Evolutionary conservation across 306 rosid species (phyloP).

Genomic region (Begonia fuchsioides): DNA sequence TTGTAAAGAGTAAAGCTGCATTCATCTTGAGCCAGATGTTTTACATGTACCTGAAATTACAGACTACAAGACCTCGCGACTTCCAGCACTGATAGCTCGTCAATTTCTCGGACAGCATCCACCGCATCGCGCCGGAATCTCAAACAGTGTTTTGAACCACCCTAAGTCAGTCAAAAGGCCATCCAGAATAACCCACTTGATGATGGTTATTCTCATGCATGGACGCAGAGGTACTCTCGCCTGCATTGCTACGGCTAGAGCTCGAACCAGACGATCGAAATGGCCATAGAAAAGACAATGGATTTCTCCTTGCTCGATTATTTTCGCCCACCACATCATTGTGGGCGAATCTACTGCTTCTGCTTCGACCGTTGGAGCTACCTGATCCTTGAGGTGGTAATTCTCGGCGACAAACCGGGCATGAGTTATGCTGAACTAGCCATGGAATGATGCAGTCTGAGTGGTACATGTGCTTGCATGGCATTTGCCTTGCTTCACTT

Average conservation of each 20-base stretch:
- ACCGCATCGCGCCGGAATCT: no score
- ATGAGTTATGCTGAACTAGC: slow-evolving; percentile 16
- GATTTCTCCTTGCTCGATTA: slow-evolving; percentile 6
- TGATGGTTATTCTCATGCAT: slow-evolving; percentile 2
- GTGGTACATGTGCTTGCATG: slow-evolving; percentile 15
- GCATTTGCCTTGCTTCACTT: slow-evolving; percentile 14
- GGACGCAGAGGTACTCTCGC: slow-evolving; percentile 2
- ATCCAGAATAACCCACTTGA: slow-evolving; percentile 3
- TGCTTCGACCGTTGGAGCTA: slow-evolving; percentile 2
- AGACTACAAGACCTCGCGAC: no score
- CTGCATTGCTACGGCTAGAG: slow-evolving; percentile 4
- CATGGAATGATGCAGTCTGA: slow-evolving; percentile 13
- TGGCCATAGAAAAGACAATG: slow-evolving; percentile 13
- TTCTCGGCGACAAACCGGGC: slow-evolving; percentile 16
- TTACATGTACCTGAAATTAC: no score
- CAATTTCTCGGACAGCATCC: no score
- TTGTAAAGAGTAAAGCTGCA: no score
- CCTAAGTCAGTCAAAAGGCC: neutral
- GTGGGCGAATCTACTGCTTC: neutral
- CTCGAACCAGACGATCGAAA: slow-evolving; percentile 10
- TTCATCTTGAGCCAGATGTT: no score
- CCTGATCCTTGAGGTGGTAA: slow-evolving; percentile 9
- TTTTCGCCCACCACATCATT: neutral
- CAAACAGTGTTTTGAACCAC: neutral
- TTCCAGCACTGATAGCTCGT: no score